Conservation (phyloP, 257 asterid species). For the Fraxinus quadrangulata region DNA sequence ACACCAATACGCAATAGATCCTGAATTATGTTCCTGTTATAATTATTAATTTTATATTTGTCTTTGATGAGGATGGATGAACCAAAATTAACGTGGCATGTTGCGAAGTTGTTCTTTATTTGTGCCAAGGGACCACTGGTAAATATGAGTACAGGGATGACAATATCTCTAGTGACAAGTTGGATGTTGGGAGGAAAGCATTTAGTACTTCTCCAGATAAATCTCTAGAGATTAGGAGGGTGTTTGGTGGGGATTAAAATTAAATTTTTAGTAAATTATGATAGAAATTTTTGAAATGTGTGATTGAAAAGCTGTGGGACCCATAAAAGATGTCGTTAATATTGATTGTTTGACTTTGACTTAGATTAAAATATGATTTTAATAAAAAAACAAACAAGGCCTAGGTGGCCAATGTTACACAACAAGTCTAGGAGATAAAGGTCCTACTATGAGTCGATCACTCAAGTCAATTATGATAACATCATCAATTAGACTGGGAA, state of each 20-base stretch:
- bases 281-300: no score
- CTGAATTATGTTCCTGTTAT: not conserved
- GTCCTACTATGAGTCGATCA: not conserved
- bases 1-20: not conserved
- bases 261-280: no score
- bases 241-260: no score
- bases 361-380: no score
- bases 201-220: not conserved
- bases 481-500: no score
- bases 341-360: no score
- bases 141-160: not conserved
- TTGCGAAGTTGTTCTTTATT: not conserved
- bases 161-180: not conserved
- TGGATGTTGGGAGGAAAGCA: not conserved
- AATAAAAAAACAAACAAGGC: no score
- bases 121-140: not conserved
- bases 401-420: not conserved
- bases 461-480: no score
- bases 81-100: not conserved
- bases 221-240: not conserved
- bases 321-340: no score
- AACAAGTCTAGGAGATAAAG: not conserved
- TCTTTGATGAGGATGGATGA: not conserved
- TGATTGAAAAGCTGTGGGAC: no score
- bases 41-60: no score